phyloP scores from a whole-genome alignment of 176 grass and related monocot species.

The Pharus latifolius region DNA sequence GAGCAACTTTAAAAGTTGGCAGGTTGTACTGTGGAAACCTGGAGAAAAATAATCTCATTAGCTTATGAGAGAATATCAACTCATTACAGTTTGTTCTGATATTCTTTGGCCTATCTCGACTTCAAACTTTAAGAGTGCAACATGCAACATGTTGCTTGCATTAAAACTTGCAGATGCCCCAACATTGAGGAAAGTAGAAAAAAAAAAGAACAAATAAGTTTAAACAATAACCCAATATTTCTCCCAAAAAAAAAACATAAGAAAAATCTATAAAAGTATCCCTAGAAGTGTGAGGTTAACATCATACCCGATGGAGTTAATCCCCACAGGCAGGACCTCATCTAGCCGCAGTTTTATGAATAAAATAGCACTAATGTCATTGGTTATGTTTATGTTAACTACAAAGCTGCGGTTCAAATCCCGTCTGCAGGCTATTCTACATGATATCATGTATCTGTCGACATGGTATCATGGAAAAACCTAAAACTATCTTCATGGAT shows the following conservation, averaged over 20 bases:
- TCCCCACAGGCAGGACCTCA: too few relatives aligned
- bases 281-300: too few relatives aligned
- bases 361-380: too few relatives aligned
- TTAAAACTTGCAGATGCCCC: neutral
- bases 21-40: conserved; percentile 97
- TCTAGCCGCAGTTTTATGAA: too few relatives aligned
- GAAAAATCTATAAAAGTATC: too few relatives aligned
- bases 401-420: too few relatives aligned
- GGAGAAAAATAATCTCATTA: conserved; percentile 17
- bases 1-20: conserved; percentile 79
- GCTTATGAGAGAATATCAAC: neutral
- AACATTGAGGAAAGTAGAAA: neutral
- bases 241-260: too few relatives aligned
- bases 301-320: too few relatives aligned
- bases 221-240: neutral
- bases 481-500: neutral
- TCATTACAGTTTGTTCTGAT: neutral
- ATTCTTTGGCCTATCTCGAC: neutral
- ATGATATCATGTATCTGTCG: too few relatives aligned
- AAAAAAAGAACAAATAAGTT: neutral
- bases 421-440: too few relatives aligned
- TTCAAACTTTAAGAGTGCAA: neutral
- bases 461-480: neutral
- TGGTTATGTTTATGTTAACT: too few relatives aligned
- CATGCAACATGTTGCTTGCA: conserved; percentile 6